These are phyloP conservation scores for Hypomyces perniciosus DNA, from an alignment of 2,329 filamentous ascomycete species.

Conservation along the genomic window DNA sequence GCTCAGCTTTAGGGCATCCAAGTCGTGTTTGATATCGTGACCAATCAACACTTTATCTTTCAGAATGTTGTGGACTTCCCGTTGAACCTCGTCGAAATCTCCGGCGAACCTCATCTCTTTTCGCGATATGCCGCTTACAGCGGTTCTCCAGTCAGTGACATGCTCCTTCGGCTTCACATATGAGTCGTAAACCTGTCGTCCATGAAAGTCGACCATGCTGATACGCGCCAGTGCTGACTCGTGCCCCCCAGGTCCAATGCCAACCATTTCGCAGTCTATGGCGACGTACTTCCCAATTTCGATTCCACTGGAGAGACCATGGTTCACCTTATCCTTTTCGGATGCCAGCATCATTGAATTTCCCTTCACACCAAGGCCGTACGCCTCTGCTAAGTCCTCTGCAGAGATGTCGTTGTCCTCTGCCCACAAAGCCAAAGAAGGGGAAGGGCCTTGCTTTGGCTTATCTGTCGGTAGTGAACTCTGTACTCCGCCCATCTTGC, in stretches of 20 bases:
- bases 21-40: constrained; percentile 75
- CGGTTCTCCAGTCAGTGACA: constrained; percentile 87
- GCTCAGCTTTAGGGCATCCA: constrained; percentile 68
- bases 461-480: constrained; percentile 40
- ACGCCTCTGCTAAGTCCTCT: constrained; percentile 55
- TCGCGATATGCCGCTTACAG: constrained; percentile 74
- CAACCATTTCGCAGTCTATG: constrained; percentile 98
- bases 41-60: constrained; percentile 70
- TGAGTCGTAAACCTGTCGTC: constrained; percentile 87
- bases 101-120: constrained; percentile 65
- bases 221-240: constrained; percentile 78
- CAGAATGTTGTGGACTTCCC: constrained; percentile 62
- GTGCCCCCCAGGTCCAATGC: constrained; percentile 64
- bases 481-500: constrained; percentile 51
- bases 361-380: constrained; percentile 48
- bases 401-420: constrained; percentile 56
- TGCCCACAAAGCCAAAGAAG: constrained; percentile 54
- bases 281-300: constrained; percentile 85
- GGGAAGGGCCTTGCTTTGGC: constrained; percentile 37
- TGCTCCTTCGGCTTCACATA: constrained; percentile 73
- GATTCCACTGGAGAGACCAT: constrained; percentile 54
- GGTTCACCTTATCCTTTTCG: constrained; percentile 51
- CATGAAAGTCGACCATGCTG: constrained; percentile 90
- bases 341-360: constrained; percentile 42
- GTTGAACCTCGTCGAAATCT: constrained; percentile 70